Evolutionary conservation across 805 yeast species (phyloP).

Genomic region (Suhomyces emberorum): DNA sequence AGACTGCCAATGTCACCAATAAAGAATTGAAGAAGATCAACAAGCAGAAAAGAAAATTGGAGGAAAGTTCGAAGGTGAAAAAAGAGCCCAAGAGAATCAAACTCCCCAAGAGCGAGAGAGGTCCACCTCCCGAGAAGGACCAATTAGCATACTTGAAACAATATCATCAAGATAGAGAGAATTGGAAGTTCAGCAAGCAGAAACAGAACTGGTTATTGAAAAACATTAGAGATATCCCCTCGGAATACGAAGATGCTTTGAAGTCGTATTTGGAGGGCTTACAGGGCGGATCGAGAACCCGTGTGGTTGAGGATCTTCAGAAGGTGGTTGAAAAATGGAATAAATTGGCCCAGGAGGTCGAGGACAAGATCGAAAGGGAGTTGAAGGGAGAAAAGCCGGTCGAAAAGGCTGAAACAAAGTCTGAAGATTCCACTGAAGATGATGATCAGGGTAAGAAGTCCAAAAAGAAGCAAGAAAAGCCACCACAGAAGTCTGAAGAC

Average conservation of each 20-base stretch:
- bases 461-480: slow-evolving; percentile 4
- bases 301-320: slow-evolving; percentile 51
- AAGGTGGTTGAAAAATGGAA: slow-evolving; percentile 57
- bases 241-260: slow-evolving; percentile 50
- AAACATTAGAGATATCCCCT: slow-evolving; percentile 53
- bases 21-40: slow-evolving; percentile 43
- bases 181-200: slow-evolving; percentile 84
- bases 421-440: slow-evolving; percentile 13
- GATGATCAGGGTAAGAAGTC: not conserved
- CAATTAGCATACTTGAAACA: slow-evolving; percentile 64
- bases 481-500: slow-evolving; percentile 13
- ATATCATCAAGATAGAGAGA: slow-evolving; percentile 50
- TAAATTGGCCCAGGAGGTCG: slow-evolving; percentile 39
- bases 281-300: slow-evolving; percentile 65
- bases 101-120: slow-evolving; percentile 63
- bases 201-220: slow-evolving; percentile 83
- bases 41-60: slow-evolving; percentile 26
- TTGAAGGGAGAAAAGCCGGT: slow-evolving; percentile 24
- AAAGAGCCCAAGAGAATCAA: slow-evolving; percentile 71
- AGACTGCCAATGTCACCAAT: slow-evolving; percentile 37
- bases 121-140: slow-evolving; percentile 74
- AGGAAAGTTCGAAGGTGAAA: slow-evolving; percentile 24
- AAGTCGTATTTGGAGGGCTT: slow-evolving; percentile 53
- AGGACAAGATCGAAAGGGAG: slow-evolving; percentile 36
- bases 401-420: slow-evolving; percentile 15